These are phyloP conservation scores for Penicillium turbatum DNA, from an alignment of 495 filamentous ascomycete species.

Conservation along the genomic window DNA sequence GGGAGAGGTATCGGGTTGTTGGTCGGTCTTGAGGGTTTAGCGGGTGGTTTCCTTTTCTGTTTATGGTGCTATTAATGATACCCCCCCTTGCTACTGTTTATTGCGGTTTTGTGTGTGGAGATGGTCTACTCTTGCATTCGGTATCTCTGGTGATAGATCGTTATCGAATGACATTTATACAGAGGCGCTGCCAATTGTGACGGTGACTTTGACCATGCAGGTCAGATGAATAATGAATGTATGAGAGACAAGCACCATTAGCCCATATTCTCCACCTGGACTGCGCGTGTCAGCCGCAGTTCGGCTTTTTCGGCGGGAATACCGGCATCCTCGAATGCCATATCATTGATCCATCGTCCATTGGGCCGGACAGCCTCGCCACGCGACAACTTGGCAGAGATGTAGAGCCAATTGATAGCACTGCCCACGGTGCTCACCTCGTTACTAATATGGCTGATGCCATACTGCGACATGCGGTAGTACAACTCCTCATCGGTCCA, in stretches of 20 bases:
- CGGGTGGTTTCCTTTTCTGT: slow-evolving; percentile 8
- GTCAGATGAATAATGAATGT: not conserved
- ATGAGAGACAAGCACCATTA: not conserved
- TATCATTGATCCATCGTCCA: slow-evolving; percentile 69
- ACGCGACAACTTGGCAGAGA: slow-evolving; percentile 59
- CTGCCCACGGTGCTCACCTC: slow-evolving; percentile 84
- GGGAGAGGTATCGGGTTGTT: slow-evolving; percentile 45
- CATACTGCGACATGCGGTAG: slow-evolving; percentile 63
- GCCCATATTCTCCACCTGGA: slow-evolving; percentile 34
- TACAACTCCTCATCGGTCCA: slow-evolving; percentile 64
- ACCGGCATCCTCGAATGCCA: slow-evolving; percentile 67
- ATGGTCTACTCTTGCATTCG: not conserved
- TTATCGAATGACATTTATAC: not conserved
- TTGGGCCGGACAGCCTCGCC: slow-evolving; percentile 47
- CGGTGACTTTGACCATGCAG: not conserved
- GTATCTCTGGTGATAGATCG: not conserved
- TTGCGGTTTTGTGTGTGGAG: not conserved
- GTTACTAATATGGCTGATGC: slow-evolving; percentile 64
- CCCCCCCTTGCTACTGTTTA: slow-evolving; percentile 13
- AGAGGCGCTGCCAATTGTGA: not conserved
- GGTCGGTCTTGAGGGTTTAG: slow-evolving; percentile 26
- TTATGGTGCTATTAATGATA: slow-evolving; percentile 18
- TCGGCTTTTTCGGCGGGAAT: not conserved
- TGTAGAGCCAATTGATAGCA: slow-evolving; percentile 70
- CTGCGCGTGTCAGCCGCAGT: slow-evolving; percentile 45